Evolutionary conservation across 2,329 filamentous ascomycete species (phyloP).

Genomic region (Colletotrichum spaethianum): DNA sequence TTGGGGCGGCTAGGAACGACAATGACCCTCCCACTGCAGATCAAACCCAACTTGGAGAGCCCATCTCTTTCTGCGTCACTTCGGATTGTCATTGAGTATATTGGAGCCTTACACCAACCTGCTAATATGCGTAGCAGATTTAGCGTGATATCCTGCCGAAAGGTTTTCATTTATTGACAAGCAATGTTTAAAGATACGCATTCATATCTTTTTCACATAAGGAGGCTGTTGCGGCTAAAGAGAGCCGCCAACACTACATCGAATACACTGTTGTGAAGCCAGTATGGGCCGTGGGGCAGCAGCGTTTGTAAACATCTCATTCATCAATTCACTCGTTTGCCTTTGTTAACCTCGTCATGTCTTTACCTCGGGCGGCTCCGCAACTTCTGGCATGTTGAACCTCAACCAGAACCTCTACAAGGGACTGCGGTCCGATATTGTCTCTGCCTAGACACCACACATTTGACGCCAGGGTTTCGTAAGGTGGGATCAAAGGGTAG

Average conservation of each 20-base stretch:
- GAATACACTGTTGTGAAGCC: neutral
- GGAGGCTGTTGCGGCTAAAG: neutral
- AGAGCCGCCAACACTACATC: neutral
- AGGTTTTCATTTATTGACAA: neutral
- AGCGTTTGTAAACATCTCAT: neutral
- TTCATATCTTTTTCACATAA: neutral
- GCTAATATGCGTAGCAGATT: neutral
- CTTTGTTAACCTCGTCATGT: neutral
- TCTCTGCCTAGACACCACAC: slow-evolving; percentile 43
- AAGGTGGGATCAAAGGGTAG: slow-evolving; percentile 26
- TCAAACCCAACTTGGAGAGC: neutral
- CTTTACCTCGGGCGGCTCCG: neutral
- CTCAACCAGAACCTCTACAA: slow-evolving; percentile 46
- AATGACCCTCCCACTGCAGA: neutral
- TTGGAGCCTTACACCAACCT: no score
- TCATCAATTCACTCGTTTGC: neutral
- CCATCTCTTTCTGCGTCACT: neutral
- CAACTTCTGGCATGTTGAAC: neutral
- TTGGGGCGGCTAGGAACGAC: neutral
- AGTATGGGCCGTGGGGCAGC: neutral
- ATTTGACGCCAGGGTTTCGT: slow-evolving; percentile 9
- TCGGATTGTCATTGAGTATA: neutral
- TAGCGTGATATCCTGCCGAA: no score
- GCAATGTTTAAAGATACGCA: neutral
- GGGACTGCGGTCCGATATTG: slow-evolving; percentile 54